A percentile compares a stretch with the other conserved stretches of the same genome.
These are phyloP conservation scores for Leishmania braziliensis DNA, from an alignment of 208 protist species.

Conservation along the genomic window DNA sequence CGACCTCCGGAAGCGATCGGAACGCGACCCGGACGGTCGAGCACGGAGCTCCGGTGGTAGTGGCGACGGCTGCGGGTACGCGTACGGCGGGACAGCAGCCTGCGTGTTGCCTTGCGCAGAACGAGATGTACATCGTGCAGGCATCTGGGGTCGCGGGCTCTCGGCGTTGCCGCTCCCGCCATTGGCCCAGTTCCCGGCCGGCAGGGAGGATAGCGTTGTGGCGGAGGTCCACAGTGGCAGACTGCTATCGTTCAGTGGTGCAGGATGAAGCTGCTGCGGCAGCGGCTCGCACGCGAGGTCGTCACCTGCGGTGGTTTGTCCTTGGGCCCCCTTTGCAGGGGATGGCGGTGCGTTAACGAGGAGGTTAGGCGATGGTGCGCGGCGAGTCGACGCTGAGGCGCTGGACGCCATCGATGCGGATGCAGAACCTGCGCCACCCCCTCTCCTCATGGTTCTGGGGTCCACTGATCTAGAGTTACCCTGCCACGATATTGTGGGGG, in stretches of 20 bases:
- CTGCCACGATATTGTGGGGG: not conserved
- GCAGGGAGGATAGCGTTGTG: conserved; percentile 23
- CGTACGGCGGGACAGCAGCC: not conserved
- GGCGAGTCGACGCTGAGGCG: conserved; percentile 17
- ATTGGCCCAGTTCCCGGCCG: not conserved
- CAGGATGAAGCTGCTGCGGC: not conserved
- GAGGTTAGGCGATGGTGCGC: conserved; percentile 25
- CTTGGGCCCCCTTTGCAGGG: not conserved
- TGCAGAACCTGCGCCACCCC: not conserved
- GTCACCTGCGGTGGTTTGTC: not conserved
- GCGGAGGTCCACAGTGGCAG: conserved; percentile 28
- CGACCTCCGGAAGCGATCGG: not conserved
- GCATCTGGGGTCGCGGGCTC: conserved; percentile 20
- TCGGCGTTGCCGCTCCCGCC: not conserved
- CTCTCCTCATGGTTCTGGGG: not conserved
- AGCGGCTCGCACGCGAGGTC: not conserved
- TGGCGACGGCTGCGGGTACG: not conserved
- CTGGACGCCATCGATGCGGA: conserved; percentile 12
- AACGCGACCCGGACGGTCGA: not conserved
- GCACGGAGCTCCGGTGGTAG: not conserved
- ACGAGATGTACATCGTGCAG: not conserved
- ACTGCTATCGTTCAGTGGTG: conserved; percentile 19
- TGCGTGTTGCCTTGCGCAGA: not conserved
- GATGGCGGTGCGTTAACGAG: not conserved
- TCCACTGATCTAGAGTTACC: not conserved